Conservation (phyloP, 495 filamentous ascomycete genomes). For the Hypoxylon lienhwacheense region DNA sequence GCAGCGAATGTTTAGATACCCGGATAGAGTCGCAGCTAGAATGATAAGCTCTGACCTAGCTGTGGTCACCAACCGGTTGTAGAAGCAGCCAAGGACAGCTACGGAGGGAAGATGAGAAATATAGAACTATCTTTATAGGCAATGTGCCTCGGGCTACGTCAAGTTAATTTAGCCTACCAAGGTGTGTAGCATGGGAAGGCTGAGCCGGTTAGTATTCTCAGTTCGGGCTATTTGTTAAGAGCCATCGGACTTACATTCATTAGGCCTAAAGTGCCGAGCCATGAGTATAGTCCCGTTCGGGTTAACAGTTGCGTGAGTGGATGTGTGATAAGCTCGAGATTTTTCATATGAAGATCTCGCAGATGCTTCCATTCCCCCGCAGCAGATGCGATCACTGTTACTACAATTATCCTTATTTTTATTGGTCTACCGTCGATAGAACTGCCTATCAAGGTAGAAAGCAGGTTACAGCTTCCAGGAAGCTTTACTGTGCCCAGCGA, state of each 20-base stretch:
- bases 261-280: constrained; percentile 16
- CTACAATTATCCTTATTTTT: constrained; percentile 14
- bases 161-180: constrained; percentile 35
- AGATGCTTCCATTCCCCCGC: constrained; percentile 9
- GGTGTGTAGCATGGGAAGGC: constrained; percentile 14
- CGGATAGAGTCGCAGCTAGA: constrained; percentile 21
- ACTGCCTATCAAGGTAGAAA: too few species aligned
- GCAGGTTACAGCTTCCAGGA: too few species aligned
- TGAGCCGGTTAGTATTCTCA: constrained; percentile 1
- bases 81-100: constrained; percentile 20
- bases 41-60: constrained; percentile 27
- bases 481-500: too few species aligned
- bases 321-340: constrained; percentile 9
- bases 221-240: constrained; percentile 5
- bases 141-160: constrained; percentile 3
- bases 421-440: too few species aligned
- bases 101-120: constrained; percentile 1
- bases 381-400: constrained; percentile 3
- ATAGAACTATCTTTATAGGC: constrained; percentile 8
- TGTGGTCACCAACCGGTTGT: constrained; percentile 12
- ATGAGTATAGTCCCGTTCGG: neutral
- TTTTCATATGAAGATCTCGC: constrained; percentile 20
- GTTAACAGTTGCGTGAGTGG: constrained; percentile 8
- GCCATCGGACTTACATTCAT: constrained; percentile 1
- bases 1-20: too few species aligned